These are phyloP conservation scores for Nyssa sinensis DNA, from an alignment of 148 eudicot species.

Conservation along the genomic window DNA sequence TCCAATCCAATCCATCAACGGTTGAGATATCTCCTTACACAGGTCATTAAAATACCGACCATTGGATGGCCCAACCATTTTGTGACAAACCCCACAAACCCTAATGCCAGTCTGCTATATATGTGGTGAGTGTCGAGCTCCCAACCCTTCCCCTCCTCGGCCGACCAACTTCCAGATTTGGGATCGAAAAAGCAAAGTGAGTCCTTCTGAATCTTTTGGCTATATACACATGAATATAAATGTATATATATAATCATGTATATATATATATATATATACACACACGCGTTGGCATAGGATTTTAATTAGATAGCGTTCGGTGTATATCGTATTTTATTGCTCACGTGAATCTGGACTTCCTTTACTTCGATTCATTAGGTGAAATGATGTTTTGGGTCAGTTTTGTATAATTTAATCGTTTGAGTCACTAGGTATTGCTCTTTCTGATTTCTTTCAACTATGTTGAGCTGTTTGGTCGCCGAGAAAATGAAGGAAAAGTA, in stretches of 20 bases:
- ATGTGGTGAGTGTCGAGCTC: not conserved
- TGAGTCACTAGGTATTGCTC: no score
- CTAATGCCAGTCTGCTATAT: conserved; percentile 1
- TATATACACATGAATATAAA: not conserved
- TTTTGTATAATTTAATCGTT: no score
- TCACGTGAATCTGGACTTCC: not conserved
- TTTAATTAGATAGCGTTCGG: no score
- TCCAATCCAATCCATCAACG: not conserved
- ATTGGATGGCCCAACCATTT: not conserved
- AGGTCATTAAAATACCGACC: not conserved
- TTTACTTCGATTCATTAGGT: not conserved
- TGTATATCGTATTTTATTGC: not conserved
- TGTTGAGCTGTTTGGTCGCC: not conserved
- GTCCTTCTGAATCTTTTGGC: no score
- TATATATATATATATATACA: no score
- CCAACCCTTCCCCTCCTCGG: not conserved
- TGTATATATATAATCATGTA: no score
- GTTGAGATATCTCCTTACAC: not conserved
- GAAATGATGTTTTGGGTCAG: not conserved
- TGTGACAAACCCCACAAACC: not conserved
- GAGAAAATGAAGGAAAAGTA: not conserved
- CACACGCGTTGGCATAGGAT: no score
- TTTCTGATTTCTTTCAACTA: no score
- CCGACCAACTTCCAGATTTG: not conserved
- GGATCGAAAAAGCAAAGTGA: not conserved